A percentile compares a stretch with the other conserved stretches of the same genome.
Conservation (phyloP, 768 basidiomycete species). For the Russula sp. region DNA sequence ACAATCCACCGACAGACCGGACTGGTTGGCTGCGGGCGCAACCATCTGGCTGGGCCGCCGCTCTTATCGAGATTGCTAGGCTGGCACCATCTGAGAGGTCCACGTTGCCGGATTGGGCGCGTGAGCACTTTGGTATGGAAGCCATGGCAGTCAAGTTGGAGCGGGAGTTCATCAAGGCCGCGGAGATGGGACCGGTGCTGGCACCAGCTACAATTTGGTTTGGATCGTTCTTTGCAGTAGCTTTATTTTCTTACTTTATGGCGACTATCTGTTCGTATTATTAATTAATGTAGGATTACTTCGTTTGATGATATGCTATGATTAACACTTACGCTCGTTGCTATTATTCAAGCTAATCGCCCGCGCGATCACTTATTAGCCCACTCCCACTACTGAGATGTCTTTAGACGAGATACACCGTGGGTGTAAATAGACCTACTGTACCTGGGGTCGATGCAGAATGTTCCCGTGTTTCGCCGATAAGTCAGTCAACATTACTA, state of each 20-base stretch:
- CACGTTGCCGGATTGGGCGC: conserved; percentile 48
- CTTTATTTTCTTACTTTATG: conserved; percentile 15
- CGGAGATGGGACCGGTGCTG: conserved; percentile 42
- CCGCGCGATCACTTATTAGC: no score
- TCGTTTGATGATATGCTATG: no score
- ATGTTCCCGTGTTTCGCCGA: no score
- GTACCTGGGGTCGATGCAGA: no score
- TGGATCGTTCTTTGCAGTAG: conserved; percentile 1
- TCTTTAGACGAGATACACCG: no score
- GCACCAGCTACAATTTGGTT: conserved; percentile 6
- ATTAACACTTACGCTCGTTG: no score
- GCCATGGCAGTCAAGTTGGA: conserved; percentile 63
- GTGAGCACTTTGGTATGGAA: conserved; percentile 64
- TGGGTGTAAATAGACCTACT: no score
- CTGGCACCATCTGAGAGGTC: conserved; percentile 37
- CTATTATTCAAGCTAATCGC: no score
- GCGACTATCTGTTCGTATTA: conserved; percentile 7
- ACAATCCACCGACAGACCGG: conserved; percentile 32
- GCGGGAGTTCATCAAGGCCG: conserved; percentile 45
- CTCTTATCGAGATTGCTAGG: conserved; percentile 51
- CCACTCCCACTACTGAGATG: no score
- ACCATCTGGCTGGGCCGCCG: conserved; percentile 60
- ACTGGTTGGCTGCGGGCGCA: conserved; percentile 76
- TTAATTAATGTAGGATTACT: no score
- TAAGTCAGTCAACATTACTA: no score